Evolutionary conservation across 305 asterid species (phyloP).

Genomic region (Nicotiana rustica): DNA sequence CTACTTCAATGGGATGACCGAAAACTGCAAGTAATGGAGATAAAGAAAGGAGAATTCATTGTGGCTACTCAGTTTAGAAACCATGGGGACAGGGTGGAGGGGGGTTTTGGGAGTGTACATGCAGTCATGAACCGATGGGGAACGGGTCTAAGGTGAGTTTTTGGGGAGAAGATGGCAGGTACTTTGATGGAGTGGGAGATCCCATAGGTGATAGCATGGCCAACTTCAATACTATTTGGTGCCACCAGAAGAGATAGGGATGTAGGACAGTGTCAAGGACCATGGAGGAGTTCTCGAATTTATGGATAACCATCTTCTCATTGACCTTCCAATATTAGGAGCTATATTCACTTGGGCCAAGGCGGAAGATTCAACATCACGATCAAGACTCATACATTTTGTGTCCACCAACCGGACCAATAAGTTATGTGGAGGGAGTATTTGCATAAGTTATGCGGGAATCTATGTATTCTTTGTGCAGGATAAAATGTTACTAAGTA

Average conservation of each 20-base stretch:
- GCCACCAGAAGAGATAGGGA: conserved; percentile 3
- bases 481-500: too few relatives aligned
- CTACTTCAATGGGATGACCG: neutral
- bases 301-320: neutral
- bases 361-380: neutral
- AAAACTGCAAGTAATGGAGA: neutral
- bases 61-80: neutral
- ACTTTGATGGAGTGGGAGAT: conserved; percentile 8
- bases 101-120: neutral
- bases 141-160: neutral
- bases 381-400: neutral
- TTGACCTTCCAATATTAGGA: neutral
- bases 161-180: neutral
- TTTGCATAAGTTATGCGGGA: too few relatives aligned
- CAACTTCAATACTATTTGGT: neutral
- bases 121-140: neutral
- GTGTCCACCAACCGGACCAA: conserved; percentile 2
- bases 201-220: neutral
- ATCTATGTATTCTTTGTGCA: too few relatives aligned
- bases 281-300: conserved; percentile 14
- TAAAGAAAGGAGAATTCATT: neutral
- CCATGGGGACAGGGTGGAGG: conserved; percentile 12
- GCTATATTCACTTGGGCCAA: neutral
- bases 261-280: neutral
- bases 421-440: too few relatives aligned